Conservation (phyloP, 371 early-diverging fungal genomes). For the Umbelopsis sp. region DNA sequence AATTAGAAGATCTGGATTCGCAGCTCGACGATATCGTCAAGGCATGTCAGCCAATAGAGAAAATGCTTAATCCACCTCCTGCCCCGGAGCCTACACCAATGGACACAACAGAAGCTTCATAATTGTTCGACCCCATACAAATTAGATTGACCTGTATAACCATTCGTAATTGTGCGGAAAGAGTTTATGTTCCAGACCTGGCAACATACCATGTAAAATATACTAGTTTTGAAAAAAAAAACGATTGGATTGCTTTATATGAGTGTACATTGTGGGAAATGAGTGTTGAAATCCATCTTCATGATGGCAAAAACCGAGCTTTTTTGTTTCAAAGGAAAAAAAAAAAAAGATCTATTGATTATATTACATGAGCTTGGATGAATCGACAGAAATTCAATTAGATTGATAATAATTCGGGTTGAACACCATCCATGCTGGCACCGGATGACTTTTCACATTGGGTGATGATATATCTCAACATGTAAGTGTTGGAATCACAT, state of each 20-base stretch:
- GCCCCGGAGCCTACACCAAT: neutral
- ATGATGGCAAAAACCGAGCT: slow-evolving; percentile 2
- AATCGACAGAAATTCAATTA: neutral
- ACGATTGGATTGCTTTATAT: neutral
- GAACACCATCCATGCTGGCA: neutral
- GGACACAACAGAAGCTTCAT: neutral
- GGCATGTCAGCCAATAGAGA: slow-evolving; percentile 9
- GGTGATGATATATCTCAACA: slow-evolving; percentile 69
- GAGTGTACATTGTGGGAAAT: slow-evolving; percentile 9
- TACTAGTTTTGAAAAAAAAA: neutral
- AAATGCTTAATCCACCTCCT: slow-evolving; percentile 1
- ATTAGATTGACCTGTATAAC: neutral
- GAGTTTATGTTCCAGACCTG: neutral
- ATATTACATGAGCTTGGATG: slow-evolving; percentile 15
- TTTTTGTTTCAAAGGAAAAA: neutral
- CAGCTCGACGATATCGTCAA: neutral
- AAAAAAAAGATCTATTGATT: slow-evolving; percentile 5
- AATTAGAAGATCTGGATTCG: slow-evolving; percentile 9
- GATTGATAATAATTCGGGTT: neutral
- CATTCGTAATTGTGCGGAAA: neutral
- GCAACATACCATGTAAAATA: slow-evolving; percentile 1
- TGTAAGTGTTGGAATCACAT: slow-evolving; percentile 83
- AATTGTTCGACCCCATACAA: neutral
- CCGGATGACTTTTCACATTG: slow-evolving; percentile 37
- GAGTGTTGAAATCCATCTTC: slow-evolving; percentile 5